Evolutionary conservation across 768 basidiomycete species (phyloP), one percentile per base, ranked within the genome.

Genomic region (Chiua virens): DNA sequence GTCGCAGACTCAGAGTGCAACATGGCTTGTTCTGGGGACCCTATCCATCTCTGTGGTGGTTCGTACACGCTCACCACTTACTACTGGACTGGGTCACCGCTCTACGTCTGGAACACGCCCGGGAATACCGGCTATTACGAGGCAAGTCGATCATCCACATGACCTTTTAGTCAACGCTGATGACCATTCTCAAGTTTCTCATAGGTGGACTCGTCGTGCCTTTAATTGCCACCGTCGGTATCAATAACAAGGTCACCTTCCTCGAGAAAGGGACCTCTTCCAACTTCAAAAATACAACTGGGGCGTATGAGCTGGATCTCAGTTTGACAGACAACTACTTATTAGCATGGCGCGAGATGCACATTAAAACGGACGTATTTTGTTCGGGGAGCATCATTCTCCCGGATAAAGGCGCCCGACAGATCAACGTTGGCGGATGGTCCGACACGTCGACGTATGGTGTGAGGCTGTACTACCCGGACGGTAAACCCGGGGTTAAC

Each of bases 211-310:
- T 89, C 32, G 75, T 89, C 46, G 82, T 89, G 14, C 87, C 88
- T 3, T 72, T 90, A 49, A 79, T 89, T 28, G 82, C 86, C 4
- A 90, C 89, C 0, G 71, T 92, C 28, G 88, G 89, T 1, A 75
- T 87, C 67, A 91, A 91, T 72, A 83, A 86, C 74, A 92, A 91
- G 62, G 83, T 91, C 43, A 79, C 84, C 1, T 87, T 91, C 72
- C 72, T 92, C 8, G 89, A 92, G 67, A 92, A 91, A 64, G 69
- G 47, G 3, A 85, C 86, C 8, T 88, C 87, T 21, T 75, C 75
- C 50, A 79, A 80, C 28, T 82, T 73, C 49, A 52, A 61, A 3
- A 89, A 89, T 65, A 76, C 84, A 4, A 89, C 89, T 17, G 89
- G 87, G 10, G 87, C 87, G 1, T 90, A 89, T 54, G 89, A 92